Evolutionary conservation across 208 protist species (phyloP).

Genomic region (Leishmania braziliensis): DNA sequence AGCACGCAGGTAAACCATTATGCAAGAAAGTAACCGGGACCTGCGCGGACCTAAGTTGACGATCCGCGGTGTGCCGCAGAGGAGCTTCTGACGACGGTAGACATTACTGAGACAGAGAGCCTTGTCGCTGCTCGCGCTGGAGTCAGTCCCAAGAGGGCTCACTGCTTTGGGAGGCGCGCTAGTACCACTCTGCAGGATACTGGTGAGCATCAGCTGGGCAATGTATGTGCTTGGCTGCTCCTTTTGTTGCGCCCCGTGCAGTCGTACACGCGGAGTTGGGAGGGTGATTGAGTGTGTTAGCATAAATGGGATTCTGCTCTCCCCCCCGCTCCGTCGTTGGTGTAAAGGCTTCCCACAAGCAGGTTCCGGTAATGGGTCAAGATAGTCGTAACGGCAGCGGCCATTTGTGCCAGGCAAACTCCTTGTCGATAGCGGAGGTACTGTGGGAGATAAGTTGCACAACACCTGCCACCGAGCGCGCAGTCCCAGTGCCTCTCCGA

Average conservation of each 20-base stretch:
- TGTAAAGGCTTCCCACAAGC: constrained; percentile 4
- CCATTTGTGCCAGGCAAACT: constrained; percentile 9
- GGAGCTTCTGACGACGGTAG: background rate
- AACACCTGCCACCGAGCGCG: too few species aligned
- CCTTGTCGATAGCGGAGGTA: background rate
- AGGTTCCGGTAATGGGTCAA: constrained; percentile 15
- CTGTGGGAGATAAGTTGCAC: too few species aligned
- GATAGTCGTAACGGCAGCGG: constrained; percentile 17
- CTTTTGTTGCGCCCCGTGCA: background rate
- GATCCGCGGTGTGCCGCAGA: background rate
- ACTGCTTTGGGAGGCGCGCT: background rate
- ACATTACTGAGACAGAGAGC: background rate
- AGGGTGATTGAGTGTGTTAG: constrained; percentile 13
- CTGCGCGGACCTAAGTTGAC: background rate
- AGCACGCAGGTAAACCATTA: too few species aligned
- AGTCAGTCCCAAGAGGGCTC: background rate
- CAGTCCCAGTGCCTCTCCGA: too few species aligned
- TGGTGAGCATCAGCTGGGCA: background rate
- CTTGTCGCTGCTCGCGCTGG: background rate
- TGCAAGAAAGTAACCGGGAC: background rate
- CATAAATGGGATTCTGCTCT: constrained; percentile 5
- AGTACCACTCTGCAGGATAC: background rate
- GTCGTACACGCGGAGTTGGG: background rate
- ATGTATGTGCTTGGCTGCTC: background rate
- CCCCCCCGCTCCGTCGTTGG: constrained; percentile 14